Evolutionary conservation across 2,329 filamentous ascomycete species (phyloP), one percentile per base, ranked within the genome.

Genomic region (Trichoderma atroviride): DNA sequence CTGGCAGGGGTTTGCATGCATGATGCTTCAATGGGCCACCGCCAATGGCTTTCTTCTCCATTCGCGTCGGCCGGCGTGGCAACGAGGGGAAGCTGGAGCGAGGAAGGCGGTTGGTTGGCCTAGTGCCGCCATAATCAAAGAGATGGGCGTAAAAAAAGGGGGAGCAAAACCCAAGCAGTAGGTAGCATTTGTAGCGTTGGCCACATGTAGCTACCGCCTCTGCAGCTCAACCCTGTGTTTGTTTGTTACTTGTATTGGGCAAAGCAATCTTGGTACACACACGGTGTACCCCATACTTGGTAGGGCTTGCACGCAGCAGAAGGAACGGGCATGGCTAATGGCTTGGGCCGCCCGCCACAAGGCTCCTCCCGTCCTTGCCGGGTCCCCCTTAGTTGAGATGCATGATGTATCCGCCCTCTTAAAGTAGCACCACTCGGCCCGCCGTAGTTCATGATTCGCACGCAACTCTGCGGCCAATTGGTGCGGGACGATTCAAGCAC

Each of bases 281-380:
- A 50, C 35, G 7, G 35, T 16, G 52, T 65, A 57, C 53, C 35
- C 52, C 62, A n/a, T 65, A 56, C 52, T 47, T 59, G n/a, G 40
- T 52, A 66, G 55, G 63, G 65, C 65, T 68, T 50, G 55, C 43
- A 29, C 47, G 60, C 57, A 52, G 63, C 29, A 66, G n/a, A 37
- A 59, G 22, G 53, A n/a, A 57, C 52, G 62, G 63, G 29, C 40
- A 58, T 66, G 63, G 63, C 50, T 37, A 13, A 61, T 68, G 69
- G 69, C 69, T 56, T 70, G 57, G 50, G 63, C 73, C 72, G 72
- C 70, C 75, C 74, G 72, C 72, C 74, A 75, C 74, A 78, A 79
- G 77, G 77, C 75, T 78, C 76, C 72, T 79, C 77, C 77, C 77
- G 77, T 76, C 74, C 73, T 75, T 74, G 73, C 76, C 75, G 73